These are phyloP conservation scores for Geoglossum cookeanum DNA, from an alignment of 2,329 filamentous ascomycete genomes.

Conservation along the genomic window DNA sequence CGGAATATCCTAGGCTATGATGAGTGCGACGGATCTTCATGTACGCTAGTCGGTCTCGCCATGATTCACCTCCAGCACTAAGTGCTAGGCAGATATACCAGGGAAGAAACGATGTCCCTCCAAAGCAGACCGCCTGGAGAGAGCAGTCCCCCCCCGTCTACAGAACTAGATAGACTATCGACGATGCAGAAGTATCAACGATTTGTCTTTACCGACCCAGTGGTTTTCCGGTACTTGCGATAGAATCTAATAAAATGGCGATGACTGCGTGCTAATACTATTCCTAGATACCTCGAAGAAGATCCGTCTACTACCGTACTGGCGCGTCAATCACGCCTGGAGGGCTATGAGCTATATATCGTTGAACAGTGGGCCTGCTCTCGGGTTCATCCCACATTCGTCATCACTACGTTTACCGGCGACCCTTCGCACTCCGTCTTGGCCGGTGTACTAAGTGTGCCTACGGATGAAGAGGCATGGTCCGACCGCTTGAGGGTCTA, in stretches of 20 bases:
- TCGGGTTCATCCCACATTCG: conserved; percentile 68
- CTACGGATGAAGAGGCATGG: conserved; percentile 62
- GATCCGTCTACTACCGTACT: conserved; percentile 59
- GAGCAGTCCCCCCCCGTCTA: not conserved
- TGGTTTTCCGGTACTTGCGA: conserved; percentile 33
- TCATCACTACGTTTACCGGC: conserved; percentile 85
- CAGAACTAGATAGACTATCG: not conserved
- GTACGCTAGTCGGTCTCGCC: not conserved
- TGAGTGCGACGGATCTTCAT: not conserved
- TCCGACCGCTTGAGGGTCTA: conserved; percentile 62
- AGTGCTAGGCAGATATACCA: not conserved
- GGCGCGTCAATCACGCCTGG: conserved; percentile 47
- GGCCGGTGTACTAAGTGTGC: conserved; percentile 64
- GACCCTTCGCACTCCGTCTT: conserved; percentile 61
- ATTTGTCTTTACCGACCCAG: conserved; percentile 45
- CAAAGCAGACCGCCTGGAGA: not conserved
- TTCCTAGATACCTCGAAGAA: conserved; percentile 53
- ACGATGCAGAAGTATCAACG: conserved; percentile 26
- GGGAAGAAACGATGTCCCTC: not conserved
- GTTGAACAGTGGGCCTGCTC: conserved; percentile 98
- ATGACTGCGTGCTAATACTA: not conserved
- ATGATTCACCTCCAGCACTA: not conserved
- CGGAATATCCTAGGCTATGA: not conserved
- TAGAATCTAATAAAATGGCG: not conserved
- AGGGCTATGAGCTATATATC: conserved; percentile 81